Evolutionary conservation across 179 eudicot genomes (phyloP), one percentile per base, ranked within the genome.

Genomic region (Corrigiola litoralis): DNA sequence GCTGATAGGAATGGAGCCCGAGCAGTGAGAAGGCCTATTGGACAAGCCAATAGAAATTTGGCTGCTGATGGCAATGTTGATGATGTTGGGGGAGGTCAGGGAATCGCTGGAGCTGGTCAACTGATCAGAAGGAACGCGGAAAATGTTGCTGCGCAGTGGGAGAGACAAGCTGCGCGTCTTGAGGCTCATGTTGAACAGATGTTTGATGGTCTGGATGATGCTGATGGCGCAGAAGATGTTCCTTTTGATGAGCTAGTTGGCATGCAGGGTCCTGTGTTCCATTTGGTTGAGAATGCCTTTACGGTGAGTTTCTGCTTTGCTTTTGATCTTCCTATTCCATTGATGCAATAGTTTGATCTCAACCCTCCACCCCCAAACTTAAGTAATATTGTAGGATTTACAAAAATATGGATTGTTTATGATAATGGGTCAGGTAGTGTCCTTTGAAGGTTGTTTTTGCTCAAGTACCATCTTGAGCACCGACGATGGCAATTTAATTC

Each of bases 241-340:
- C 99, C 99, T 52, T 94, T 94, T 80, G 97, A 94, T 75, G 99
- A 94, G 78, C 83, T 94, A 58, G 96, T 94, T 64, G 99, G 99
- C 71, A 94, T 90, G 99, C 99, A 94, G 78, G 99, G 99, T 20
- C 99, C 99, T 63, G 97, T 90, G 59, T 90, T 90, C 65, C 99
- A 94, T 82, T 74, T 90, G 84, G 91, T 94, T 74, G 97, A 90
- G 75, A 94, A 94, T 82, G 99, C 99, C 65, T 90, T 94, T 49
- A 94, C 99, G 37, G 99, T 94, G 70, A 80, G 95, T 84, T 23
- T 61, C 23, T 27, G 27, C 51, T 63, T 24, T 55, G 8, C 29
- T 37, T 57, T 45, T 62, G 29, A 8, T 47, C 52, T 21, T 5
- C 49, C 36, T 21, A 16, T 28, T 37, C 31, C 24, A 6, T 33